phyloP scores from a whole-genome alignment of 768 basidiomycete species.

The Hypholoma sublateritium region DNA sequence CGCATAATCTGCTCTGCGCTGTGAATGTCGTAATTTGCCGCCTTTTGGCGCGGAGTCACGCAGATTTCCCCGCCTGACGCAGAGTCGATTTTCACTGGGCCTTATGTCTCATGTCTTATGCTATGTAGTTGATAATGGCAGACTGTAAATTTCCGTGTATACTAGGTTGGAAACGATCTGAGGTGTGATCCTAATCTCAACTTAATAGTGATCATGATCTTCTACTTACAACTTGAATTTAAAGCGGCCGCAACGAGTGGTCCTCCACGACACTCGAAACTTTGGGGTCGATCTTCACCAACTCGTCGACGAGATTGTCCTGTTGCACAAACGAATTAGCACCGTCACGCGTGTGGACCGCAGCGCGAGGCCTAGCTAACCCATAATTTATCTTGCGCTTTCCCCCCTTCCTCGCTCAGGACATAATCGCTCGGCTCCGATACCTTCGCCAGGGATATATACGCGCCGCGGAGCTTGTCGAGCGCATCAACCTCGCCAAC shows the following conservation, averaged over 20 bases:
- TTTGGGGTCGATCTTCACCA: slow-evolving; percentile 7
- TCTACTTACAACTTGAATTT: too few relatives aligned
- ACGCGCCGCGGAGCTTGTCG: slow-evolving; percentile 28
- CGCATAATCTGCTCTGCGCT: too few relatives aligned
- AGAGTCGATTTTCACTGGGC: too few relatives aligned
- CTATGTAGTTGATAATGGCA: too few relatives aligned
- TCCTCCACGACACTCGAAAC: not conserved
- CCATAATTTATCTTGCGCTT: slow-evolving; percentile 29
- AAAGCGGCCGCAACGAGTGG: not conserved
- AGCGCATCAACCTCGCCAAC: slow-evolving; percentile 19
- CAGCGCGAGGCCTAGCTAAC: slow-evolving; percentile 12
- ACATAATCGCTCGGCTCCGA: slow-evolving; percentile 30
- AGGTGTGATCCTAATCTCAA: too few relatives aligned
- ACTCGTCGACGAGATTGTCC: slow-evolving; percentile 12
- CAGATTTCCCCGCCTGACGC: too few relatives aligned
- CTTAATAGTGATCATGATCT: too few relatives aligned
- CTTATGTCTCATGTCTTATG: too few relatives aligned
- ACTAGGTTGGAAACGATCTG: too few relatives aligned
- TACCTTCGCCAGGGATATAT: slow-evolving; percentile 23
- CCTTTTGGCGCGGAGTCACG: too few relatives aligned
- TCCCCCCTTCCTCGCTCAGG: slow-evolving; percentile 24
- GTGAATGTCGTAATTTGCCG: too few relatives aligned
- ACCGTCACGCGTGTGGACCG: not conserved
- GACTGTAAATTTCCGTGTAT: too few relatives aligned
- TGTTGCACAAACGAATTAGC: not conserved